These are phyloP conservation scores for Mucor sp. DNA, from an alignment of 371 early-diverging fungal genomes.

Conservation along the genomic window DNA sequence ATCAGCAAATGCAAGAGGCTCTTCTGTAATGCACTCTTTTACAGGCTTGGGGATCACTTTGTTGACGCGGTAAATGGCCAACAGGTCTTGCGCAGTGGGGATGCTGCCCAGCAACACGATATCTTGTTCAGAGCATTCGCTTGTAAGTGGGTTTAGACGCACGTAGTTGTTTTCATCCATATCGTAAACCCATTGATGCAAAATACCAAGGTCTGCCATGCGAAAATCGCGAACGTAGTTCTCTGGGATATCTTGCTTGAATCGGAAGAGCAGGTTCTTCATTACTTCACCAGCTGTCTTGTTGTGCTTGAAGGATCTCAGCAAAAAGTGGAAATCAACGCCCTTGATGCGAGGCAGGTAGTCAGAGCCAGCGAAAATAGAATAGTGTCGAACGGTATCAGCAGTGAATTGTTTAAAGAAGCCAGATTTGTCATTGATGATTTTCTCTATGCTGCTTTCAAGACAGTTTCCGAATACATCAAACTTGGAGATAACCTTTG, in stretches of 20 bases:
- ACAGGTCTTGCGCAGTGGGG: slow-evolving; percentile 1
- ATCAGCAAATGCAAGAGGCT: neutral
- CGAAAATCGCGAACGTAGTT: slow-evolving; percentile 64
- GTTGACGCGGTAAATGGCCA: neutral
- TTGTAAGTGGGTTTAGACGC: slow-evolving; percentile 60
- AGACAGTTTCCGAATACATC: slow-evolving; percentile 64
- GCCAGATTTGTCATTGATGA: neutral
- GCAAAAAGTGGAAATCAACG: slow-evolving; percentile 77
- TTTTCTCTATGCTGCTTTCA: neutral
- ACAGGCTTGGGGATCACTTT: neutral
- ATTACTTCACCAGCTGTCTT: neutral
- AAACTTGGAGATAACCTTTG: slow-evolving; percentile 75
- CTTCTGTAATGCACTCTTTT: neutral
- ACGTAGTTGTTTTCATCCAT: slow-evolving; percentile 45
- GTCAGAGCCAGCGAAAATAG: slow-evolving; percentile 96
- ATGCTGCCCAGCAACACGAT: slow-evolving; percentile 12
- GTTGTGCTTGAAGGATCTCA: neutral
- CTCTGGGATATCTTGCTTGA: neutral
- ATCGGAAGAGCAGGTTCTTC: neutral
- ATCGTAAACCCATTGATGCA: slow-evolving; percentile 84
- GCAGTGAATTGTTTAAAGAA: neutral
- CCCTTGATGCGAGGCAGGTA: slow-evolving; percentile 85
- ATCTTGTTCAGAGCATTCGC: slow-evolving; percentile 11
- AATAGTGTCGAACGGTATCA: slow-evolving; percentile 52
- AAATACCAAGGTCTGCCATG: slow-evolving; percentile 78